These are phyloP conservation scores for Saposhnikovia divaricata DNA, from an alignment of 129 eudicot species.

Conservation along the genomic window DNA sequence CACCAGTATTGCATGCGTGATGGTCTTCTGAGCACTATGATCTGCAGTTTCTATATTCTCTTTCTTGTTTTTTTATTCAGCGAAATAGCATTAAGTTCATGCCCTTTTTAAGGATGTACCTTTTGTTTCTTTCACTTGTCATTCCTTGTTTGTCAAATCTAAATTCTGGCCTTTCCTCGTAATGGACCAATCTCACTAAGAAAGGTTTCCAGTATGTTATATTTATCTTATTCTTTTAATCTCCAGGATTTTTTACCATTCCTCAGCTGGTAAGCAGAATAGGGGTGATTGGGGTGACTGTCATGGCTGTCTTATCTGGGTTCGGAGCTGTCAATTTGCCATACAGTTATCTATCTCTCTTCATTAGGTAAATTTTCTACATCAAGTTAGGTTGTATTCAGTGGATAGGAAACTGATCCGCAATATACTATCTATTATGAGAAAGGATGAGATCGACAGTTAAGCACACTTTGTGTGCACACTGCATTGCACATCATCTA, in stretches of 20 bases:
- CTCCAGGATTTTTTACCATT: conserved; percentile 91
- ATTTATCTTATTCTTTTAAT: conserved; percentile 13
- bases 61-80: background rate
- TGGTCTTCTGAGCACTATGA: background rate
- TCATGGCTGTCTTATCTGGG: conserved; percentile 97
- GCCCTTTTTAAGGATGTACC: background rate
- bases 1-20: background rate
- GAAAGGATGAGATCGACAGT: background rate
- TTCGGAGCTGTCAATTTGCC: conserved; percentile 99
- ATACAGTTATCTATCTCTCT: conserved; percentile 92
- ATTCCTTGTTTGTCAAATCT: background rate
- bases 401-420: background rate
- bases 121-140: background rate
- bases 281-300: conserved; percentile 94
- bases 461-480: background rate
- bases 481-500: background rate
- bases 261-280: conserved; percentile 99
- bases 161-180: background rate
- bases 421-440: background rate
- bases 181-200: background rate
- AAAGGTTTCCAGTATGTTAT: background rate
- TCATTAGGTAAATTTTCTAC: conserved; percentile 52
- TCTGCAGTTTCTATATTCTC: background rate
- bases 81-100: background rate
- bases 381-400: background rate